Conservation (phyloP, 805 yeast genomes). For the Yamadazyma ubonensis region DNA sequence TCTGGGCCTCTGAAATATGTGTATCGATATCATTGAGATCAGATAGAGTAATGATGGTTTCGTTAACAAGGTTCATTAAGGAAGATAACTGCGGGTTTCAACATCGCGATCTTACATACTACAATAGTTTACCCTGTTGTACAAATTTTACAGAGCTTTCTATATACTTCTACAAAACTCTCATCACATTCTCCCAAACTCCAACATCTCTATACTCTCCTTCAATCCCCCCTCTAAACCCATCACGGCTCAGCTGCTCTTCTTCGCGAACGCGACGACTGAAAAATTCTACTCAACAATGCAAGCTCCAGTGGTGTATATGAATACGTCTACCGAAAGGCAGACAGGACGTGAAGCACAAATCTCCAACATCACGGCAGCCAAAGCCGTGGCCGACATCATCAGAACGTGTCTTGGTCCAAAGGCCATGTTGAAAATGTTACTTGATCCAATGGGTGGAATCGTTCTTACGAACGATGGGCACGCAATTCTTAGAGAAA, state of each 20-base stretch:
- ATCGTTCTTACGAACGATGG: conserved; percentile 97
- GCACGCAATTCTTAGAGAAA: conserved; percentile 95
- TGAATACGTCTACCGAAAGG: conserved; percentile 82
- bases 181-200: too few species aligned
- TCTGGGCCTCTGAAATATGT: conserved; percentile 25
- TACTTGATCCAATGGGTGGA: conserved; percentile 95
- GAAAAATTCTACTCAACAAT: conserved; percentile 16
- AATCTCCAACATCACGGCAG: conserved; percentile 94
- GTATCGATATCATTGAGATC: conserved; percentile 33
- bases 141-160: conserved; percentile 2
- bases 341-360: conserved; percentile 98
- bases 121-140: too few species aligned
- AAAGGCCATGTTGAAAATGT: conserved; percentile 97
- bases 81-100: background rate
- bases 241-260: too few species aligned
- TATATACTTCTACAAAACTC: too few species aligned
- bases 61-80: conserved; percentile 32
- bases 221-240: too few species aligned
- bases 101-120: background rate
- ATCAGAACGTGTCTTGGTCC: conserved; percentile 98
- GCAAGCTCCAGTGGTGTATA: conserved; percentile 50
- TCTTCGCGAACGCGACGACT: conserved; percentile 1
- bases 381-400: conserved; percentile 98
- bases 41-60: conserved; percentile 29
- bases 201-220: too few species aligned